A percentile compares a stretch with the other conserved stretches of the same genome.
phyloP scores from a whole-genome alignment of 1,284 basidiomycete species.

The Puccinia horiana region DNA sequence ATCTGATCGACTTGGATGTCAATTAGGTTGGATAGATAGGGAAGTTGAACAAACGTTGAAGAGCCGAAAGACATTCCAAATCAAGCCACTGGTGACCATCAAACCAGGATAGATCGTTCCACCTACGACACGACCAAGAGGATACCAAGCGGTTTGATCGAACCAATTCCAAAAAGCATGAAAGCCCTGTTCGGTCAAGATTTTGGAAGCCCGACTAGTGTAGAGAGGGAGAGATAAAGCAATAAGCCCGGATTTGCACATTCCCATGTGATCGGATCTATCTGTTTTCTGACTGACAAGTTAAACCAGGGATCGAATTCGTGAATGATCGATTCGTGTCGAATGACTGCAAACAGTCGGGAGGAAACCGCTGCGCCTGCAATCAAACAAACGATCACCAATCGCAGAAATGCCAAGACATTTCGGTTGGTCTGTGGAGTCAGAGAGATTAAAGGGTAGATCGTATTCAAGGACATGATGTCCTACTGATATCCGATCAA shows the following conservation, averaged over 20 bases:
- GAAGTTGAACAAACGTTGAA: slow-evolving; percentile 39
- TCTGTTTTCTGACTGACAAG: slow-evolving; percentile 69
- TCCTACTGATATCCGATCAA: neutral
- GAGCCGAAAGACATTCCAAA: slow-evolving; percentile 47
- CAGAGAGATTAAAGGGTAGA: slow-evolving; percentile 45
- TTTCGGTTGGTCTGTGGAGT: slow-evolving; percentile 36
- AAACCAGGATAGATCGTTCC: slow-evolving; percentile 90
- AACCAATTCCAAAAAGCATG: slow-evolving; percentile 99
- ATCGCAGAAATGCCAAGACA: slow-evolving; percentile 37
- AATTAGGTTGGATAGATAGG: slow-evolving; percentile 82
- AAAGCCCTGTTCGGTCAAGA: slow-evolving; percentile 87
- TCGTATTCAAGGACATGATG: slow-evolving; percentile 47
- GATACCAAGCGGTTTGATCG: slow-evolving; percentile 92
- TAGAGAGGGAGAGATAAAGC: neutral
- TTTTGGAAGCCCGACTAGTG: slow-evolving; percentile 82
- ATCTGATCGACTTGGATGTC: neutral
- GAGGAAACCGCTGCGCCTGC: slow-evolving; percentile 83
- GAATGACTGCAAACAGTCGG: slow-evolving; percentile 93
- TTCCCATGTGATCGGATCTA: slow-evolving; percentile 34
- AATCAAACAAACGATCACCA: slow-evolving; percentile 57
- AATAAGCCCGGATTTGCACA: neutral
- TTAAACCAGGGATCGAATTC: slow-evolving; percentile 99
- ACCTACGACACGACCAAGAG: slow-evolving; percentile 93
- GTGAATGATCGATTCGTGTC: slow-evolving; percentile 98
- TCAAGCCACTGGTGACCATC: slow-evolving; percentile 49